A percentile compares a stretch with the other conserved stretches of the same genome.
Conservation (phyloP, 495 filamentous ascomycete genomes). For the Penicillium macrosclerotiorum region DNA sequence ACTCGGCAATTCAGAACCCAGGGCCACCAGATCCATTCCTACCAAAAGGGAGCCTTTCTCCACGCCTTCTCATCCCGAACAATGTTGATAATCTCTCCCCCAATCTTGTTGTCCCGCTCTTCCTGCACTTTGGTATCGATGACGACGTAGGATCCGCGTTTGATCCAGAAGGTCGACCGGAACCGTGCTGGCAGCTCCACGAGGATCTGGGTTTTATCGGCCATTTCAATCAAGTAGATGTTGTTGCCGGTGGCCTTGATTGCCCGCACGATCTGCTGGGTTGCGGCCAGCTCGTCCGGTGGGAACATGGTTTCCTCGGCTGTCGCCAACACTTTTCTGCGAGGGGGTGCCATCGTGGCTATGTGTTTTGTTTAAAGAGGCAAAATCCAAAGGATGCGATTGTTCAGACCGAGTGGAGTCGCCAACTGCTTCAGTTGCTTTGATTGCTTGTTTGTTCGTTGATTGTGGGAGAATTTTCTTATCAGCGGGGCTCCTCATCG, state of each 20-base stretch:
- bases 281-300: conserved; percentile 59
- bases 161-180: conserved; percentile 88
- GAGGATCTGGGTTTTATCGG: conserved; percentile 52
- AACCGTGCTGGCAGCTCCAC: conserved; percentile 80
- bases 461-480: conserved; percentile 23
- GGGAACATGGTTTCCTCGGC: conserved; percentile 74
- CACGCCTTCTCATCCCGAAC: conserved; percentile 88
- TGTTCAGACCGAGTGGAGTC: background rate
- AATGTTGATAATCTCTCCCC: conserved; percentile 89
- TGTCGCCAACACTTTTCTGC: conserved; percentile 69
- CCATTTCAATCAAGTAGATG: conserved; percentile 71
- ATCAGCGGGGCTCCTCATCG: conserved; percentile 22
- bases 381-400: background rate
- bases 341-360: conserved; percentile 80
- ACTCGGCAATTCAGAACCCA: too few relatives aligned
- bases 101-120: conserved; percentile 72
- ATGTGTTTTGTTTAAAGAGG: conserved; percentile 3
- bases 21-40: conserved; percentile 5
- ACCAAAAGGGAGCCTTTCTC: conserved; percentile 93
- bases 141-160: conserved; percentile 80
- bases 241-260: conserved; percentile 84
- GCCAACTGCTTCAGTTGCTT: background rate
- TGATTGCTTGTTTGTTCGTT: background rate
- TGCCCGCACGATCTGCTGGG: conserved; percentile 70
- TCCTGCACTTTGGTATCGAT: conserved; percentile 68